Percentiles rank a stretch among this genome's conserved stretches.
These are phyloP conservation scores for Fusarium kyushuense DNA, from an alignment of 2,329 filamentous ascomycete genomes.

Conservation along the genomic window DNA sequence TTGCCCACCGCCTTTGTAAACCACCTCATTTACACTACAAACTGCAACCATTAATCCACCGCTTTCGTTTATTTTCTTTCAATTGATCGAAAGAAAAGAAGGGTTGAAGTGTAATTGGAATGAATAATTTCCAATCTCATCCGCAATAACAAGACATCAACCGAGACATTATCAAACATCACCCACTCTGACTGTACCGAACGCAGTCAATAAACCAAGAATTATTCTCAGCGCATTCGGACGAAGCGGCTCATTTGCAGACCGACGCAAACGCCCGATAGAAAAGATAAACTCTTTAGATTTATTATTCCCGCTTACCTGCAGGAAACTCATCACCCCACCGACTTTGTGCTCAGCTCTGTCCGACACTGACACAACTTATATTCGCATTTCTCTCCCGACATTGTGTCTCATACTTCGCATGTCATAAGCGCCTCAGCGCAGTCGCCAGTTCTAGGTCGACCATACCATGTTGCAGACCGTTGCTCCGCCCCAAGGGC, in stretches of 20 bases:
- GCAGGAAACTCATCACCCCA: constrained; percentile 33
- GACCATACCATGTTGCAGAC: constrained; percentile 37
- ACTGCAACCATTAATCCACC: constrained; percentile 23
- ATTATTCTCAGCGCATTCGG: constrained; percentile 20
- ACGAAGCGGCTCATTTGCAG: background rate
- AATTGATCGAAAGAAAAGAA: constrained; percentile 30
- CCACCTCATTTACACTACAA: constrained; percentile 11
- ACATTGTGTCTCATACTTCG: constrained; percentile 21
- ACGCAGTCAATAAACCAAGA: constrained; percentile 1
- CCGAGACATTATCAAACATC: constrained; percentile 30
- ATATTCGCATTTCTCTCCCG: constrained; percentile 22
- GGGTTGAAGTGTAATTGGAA: constrained; percentile 16
- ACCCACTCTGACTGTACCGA: constrained; percentile 9
- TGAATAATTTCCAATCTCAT: constrained; percentile 1
- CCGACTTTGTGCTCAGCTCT: constrained; percentile 20
- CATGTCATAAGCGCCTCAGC: constrained; percentile 24
- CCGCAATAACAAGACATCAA: constrained; percentile 22
- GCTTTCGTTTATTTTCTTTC: background rate
- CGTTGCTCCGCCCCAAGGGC: constrained; percentile 32
- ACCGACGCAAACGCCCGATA: constrained; percentile 23
- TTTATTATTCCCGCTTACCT: constrained; percentile 28
- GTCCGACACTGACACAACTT: constrained; percentile 23
- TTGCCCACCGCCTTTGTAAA: constrained; percentile 37
- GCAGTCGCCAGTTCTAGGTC: constrained; percentile 23
- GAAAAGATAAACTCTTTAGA: constrained; percentile 6